Evolutionary conservation across 768 basidiomycete species (phyloP).

Genomic region (Phanerochaete sordida): DNA sequence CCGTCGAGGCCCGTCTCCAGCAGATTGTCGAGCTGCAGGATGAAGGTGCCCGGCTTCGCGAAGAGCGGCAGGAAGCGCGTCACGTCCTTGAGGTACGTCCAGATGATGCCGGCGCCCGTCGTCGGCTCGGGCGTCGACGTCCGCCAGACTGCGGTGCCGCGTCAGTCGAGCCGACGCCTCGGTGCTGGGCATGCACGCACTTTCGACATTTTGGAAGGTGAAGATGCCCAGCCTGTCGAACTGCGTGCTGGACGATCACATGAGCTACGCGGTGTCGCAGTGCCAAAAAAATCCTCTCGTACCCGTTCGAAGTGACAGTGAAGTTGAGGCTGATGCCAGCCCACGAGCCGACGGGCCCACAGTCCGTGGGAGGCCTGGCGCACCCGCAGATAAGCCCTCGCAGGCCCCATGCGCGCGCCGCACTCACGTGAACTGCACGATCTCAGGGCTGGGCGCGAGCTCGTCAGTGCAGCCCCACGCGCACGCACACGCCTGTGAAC

Average conservation of each 20-base stretch:
- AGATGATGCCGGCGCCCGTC: slow-evolving; percentile 62
- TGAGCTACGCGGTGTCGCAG: neutral
- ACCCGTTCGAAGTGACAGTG: slow-evolving; percentile 72
- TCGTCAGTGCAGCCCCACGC: neutral
- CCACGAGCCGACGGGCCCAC: slow-evolving; percentile 70
- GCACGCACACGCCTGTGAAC: slow-evolving; percentile 18
- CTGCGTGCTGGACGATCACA: slow-evolving; percentile 34
- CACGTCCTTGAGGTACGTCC: slow-evolving; percentile 76
- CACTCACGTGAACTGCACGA: slow-evolving; percentile 54
- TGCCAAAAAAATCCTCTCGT: neutral
- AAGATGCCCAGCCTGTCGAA: slow-evolving; percentile 70
- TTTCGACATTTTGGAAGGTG: slow-evolving; percentile 76
- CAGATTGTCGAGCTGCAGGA: slow-evolving; percentile 72
- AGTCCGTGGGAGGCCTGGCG: slow-evolving; percentile 65
- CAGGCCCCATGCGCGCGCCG: neutral
- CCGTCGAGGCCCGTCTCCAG: slow-evolving; percentile 56
- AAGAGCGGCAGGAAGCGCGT: slow-evolving; percentile 73
- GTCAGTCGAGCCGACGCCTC: neutral
- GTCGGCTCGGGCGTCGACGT: slow-evolving; percentile 80
- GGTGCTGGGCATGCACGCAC: slow-evolving; percentile 41
- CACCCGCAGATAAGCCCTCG: slow-evolving; percentile 15
- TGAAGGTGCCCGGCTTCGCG: slow-evolving; percentile 60
- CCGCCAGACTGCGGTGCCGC: slow-evolving; percentile 55
- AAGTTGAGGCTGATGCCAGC: slow-evolving; percentile 72
- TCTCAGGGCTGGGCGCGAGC: slow-evolving; percentile 45